These are phyloP conservation scores for Lactifluus hygrophoroides DNA, from an alignment of 768 basidiomycete species.

Conservation along the genomic window DNA sequence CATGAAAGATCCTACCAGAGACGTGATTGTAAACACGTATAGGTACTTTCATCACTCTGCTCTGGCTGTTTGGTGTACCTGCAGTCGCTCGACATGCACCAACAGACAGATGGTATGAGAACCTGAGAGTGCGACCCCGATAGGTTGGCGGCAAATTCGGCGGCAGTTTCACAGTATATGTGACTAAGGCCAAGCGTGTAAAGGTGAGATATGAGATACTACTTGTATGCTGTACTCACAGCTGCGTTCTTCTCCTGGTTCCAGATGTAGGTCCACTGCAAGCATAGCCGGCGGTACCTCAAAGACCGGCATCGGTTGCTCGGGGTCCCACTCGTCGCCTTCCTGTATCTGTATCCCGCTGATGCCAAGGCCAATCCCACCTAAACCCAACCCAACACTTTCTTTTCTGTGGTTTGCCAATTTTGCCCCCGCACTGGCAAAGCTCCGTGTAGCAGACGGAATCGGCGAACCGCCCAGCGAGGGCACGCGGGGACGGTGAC, in stretches of 20 bases:
- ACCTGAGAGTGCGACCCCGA: slow-evolving; percentile 71
- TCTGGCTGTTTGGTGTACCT: slow-evolving; percentile 40
- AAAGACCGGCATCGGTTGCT: slow-evolving; percentile 71
- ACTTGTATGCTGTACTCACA: slow-evolving; percentile 44
- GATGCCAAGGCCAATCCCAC: slow-evolving; percentile 19
- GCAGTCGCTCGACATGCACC: slow-evolving; percentile 66
- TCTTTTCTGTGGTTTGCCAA: slow-evolving; percentile 6
- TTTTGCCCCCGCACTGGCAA: slow-evolving; percentile 10
- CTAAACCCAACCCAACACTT: slow-evolving; percentile 29
- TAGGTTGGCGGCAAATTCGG: slow-evolving; percentile 84
- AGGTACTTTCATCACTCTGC: slow-evolving; percentile 83
- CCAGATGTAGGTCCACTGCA: slow-evolving; percentile 75
- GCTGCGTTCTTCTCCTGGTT: slow-evolving; percentile 75
- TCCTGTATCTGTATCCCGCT: slow-evolving; percentile 9
- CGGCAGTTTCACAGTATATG: slow-evolving; percentile 71
- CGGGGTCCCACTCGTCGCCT: slow-evolving; percentile 48
- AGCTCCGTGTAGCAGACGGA: slow-evolving; percentile 11
- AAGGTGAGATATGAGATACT: neutral
- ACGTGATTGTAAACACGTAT: slow-evolving; percentile 88
- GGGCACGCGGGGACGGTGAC: slow-evolving; percentile 23
- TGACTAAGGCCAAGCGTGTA: slow-evolving; percentile 41
- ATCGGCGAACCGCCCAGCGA: slow-evolving; percentile 16
- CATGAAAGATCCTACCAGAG: slow-evolving; percentile 37
- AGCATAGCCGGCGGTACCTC: slow-evolving; percentile 82
- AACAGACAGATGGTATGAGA: slow-evolving; percentile 86